Percentiles rank a stretch among this genome's conserved stretches.
Evolutionary conservation across 495 filamentous ascomycete species (phyloP).

Genomic region (Penicillium coprophilum): DNA sequence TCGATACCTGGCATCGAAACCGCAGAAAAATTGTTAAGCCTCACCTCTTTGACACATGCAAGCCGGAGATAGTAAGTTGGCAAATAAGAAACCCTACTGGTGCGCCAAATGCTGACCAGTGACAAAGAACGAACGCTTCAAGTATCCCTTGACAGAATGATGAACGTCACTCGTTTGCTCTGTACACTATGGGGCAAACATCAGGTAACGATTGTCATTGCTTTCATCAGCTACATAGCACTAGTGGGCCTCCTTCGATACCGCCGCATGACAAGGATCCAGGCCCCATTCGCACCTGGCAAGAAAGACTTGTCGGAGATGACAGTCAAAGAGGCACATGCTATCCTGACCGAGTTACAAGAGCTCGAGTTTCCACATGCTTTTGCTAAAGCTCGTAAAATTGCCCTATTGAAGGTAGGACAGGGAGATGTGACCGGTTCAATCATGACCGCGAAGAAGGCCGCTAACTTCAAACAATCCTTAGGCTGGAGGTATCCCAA

Average conservation of each 20-base stretch:
- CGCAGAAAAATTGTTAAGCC: neutral
- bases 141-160: neutral
- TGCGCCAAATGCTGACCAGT: neutral
- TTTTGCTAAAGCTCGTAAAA: conserved; percentile 24
- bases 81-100: neutral
- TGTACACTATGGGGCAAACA: neutral
- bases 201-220: neutral
- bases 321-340: conserved; percentile 34
- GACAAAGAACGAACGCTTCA: neutral
- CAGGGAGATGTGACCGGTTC: neutral
- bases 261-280: conserved; percentile 17
- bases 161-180: neutral
- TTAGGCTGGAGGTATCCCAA: conserved; percentile 38
- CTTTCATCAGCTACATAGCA: conserved; percentile 2
- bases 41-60: too few relatives aligned
- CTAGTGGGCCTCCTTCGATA: conserved; percentile 20
- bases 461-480: neutral
- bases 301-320: conserved; percentile 30
- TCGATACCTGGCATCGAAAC: neutral
- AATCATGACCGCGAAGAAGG: neutral
- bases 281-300: conserved; percentile 15
- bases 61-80: neutral
- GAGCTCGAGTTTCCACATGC: conserved; percentile 35
- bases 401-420: conserved; percentile 35
- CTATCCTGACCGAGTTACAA: conserved; percentile 27